phyloP scores from a whole-genome alignment of 2,329 filamentous ascomycete species.

The Calonectria multiphialidica region DNA sequence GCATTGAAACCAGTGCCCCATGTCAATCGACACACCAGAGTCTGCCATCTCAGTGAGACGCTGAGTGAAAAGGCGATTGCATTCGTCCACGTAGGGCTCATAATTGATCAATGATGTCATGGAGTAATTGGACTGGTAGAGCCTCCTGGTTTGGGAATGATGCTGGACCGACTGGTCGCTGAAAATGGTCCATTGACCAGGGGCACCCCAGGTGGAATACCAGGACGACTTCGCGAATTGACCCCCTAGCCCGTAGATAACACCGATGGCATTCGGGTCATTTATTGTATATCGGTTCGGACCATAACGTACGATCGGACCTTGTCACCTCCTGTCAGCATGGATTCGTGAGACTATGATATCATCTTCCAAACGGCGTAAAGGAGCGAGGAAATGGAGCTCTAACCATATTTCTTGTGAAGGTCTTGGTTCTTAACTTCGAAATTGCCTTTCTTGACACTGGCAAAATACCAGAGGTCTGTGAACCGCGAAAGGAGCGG shows the following conservation, averaged over 20 bases:
- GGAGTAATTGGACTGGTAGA: slow-evolving; percentile 46
- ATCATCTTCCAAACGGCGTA: neutral
- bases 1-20: slow-evolving; percentile 52
- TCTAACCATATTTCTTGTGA: slow-evolving; percentile 45
- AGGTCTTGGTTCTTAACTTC: slow-evolving; percentile 43
- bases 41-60: slow-evolving; percentile 43
- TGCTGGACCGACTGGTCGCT: slow-evolving; percentile 42
- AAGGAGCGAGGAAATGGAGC: accelerated
- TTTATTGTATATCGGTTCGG: slow-evolving; percentile 61
- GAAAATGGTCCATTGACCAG: slow-evolving; percentile 43
- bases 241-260: slow-evolving; percentile 48
- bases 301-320: slow-evolving; percentile 58
- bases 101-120: slow-evolving; percentile 50
- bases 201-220: slow-evolving; percentile 45
- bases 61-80: slow-evolving; percentile 43
- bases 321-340: slow-evolving; percentile 6
- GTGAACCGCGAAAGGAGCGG: slow-evolving; percentile 44
- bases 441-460: slow-evolving; percentile 42
- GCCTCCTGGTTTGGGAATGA: slow-evolving; percentile 43
- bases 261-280: slow-evolving; percentile 53
- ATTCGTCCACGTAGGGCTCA: slow-evolving; percentile 49
- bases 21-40: slow-evolving; percentile 37
- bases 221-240: slow-evolving; percentile 49
- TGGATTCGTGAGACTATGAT: neutral
- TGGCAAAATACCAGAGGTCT: slow-evolving; percentile 45